A percentile compares a stretch with the other conserved stretches of the same genome.
Conservation (phyloP, 2,329 filamentous ascomycete species). For the Penicillium sp. region DNA sequence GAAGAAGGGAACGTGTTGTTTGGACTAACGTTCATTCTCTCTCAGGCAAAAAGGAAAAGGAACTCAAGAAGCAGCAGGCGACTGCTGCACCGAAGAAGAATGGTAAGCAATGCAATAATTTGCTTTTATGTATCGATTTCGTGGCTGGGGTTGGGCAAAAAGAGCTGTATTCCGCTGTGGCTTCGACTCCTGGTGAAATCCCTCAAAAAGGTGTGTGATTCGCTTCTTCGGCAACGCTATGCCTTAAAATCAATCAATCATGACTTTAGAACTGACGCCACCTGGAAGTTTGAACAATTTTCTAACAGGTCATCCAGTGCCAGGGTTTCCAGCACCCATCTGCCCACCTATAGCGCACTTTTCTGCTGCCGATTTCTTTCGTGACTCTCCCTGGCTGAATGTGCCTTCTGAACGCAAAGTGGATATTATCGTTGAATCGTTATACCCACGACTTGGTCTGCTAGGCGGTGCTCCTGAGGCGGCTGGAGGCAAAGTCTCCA, state of each 20-base stretch:
- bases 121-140: conserved; percentile 7
- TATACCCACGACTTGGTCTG: conserved; percentile 60
- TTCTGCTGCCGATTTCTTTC: conserved; percentile 62
- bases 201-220: neutral
- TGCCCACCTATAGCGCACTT: conserved; percentile 32
- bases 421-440: conserved; percentile 57
- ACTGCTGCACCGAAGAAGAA: conserved; percentile 24
- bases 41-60: conserved; percentile 36
- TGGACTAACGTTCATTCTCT: conserved; percentile 1
- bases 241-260: conserved; percentile 1
- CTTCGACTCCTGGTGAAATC: neutral
- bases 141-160: conserved; percentile 29
- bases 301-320: conserved; percentile 38
- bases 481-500: conserved; percentile 68
- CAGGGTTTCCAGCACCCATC: conserved; percentile 25
- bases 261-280: conserved; percentile 29
- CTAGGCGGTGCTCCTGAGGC: conserved; percentile 66
- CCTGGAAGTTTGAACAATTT: conserved; percentile 29
- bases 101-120: conserved; percentile 22
- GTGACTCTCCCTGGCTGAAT: conserved; percentile 78
- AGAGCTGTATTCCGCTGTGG: neutral
- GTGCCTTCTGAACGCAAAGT: conserved; percentile 62
- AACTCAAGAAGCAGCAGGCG: conserved; percentile 31
- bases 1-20: neutral
- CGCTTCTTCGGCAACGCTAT: neutral